Base-by-base conservation (phyloP, 2,329 filamentous ascomycete species). In the Penicillium sp. region DNA sequence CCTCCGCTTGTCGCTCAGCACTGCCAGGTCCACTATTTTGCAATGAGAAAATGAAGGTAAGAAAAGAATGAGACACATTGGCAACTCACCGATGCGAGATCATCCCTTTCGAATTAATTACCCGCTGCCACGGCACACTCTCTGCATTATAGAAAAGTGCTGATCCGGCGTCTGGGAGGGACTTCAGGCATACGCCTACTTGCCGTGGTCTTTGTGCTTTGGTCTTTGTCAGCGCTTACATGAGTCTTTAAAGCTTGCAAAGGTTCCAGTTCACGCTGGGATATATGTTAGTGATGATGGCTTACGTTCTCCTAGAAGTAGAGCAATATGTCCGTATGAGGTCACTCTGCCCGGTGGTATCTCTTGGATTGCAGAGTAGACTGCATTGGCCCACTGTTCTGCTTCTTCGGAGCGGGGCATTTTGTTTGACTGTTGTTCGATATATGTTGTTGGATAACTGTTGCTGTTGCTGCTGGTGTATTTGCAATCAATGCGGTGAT, bases 111-210 rank as follows among this genome's bases (percentile, higher is more conserved):
- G 90, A 79, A 72, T 93, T 96, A 70, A 97, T 89, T 55, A 97
- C 90, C 54, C 94, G 81, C 78, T 97, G 93, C 93, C 93, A 97
- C 0, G 93, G 93, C 3, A 97, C 93, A 61, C 88, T 97, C 21
- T 78, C 79, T 55, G 83, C 79, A 71, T 96, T 88, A 76, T 88
- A 95, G 53, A 77, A 72, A 49, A 75, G 71, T 40, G 74, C 74
- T 31, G 71, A 75, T 0, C 76, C 71, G 0, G 77, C 65, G 53
- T 83, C 58, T 1, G 92, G 84, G 11, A 97, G 85, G 70, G 96
- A 88, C 72, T 96, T 97, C 23, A 97, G 83, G 72, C 90, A 95
- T 43, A 94, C 81, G 49, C 93, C 93, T 6, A 97, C 92, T 75
- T 97, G 93, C 53, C 92, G 85, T 1, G 88, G 86, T 2, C 88